Base-by-base conservation (phyloP, 352 stramenopile genomes). In the Peronospora tabacina region DNA sequence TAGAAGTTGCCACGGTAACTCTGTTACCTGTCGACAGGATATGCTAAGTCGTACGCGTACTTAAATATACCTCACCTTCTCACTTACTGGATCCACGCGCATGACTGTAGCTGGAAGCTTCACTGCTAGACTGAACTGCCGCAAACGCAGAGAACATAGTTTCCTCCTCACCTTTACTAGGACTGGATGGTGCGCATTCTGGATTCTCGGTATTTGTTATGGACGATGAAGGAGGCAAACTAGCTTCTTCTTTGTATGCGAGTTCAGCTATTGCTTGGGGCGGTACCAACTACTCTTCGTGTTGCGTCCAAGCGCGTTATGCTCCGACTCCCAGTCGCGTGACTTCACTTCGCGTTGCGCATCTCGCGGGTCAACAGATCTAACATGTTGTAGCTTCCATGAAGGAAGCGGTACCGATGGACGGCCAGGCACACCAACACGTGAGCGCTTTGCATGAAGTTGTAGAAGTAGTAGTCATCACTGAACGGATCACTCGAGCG, bases 401-500 rank as follows among this genome's bases (percentile, higher is more conserved):
- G 79, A 90, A 33, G 79, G 82, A 34, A 90, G 58, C 22, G 79
- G 82, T 1, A 79, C 59, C 1, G 66, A 65, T 3, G 62, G 52
- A 24, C 67, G 53, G 15, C 70, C n/a, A n/a, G n/a, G n/a, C n/a
- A n/a, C n/a, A n/a, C n/a, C n/a, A n/a, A n/a, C n/a, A n/a, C n/a
- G n/a, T n/a, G n/a, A n/a, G n/a, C n/a, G n/a, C n/a, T n/a, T n/a
- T n/a, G n/a, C n/a, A n/a, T n/a, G n/a, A n/a, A n/a, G n/a, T n/a
- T n/a, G n/a, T n/a, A n/a, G n/a, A n/a, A n/a, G n/a, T n/a, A n/a
- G n/a, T n/a, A n/a, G n/a, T n/a, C n/a, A n/a, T n/a, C n/a, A n/a
- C n/a, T n/a, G n/a, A n/a, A n/a, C n/a, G n/a, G n/a, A n/a, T 93
- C 82, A 49, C 79, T 90, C n/a, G 68, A 82, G 17, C 80, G 79